A percentile compares a stretch with the other conserved stretches of the same genome.
These are phyloP conservation scores for Ocimum tenuiflorum DNA, from an alignment of 257 asterid genomes.

Conservation along the genomic window DNA sequence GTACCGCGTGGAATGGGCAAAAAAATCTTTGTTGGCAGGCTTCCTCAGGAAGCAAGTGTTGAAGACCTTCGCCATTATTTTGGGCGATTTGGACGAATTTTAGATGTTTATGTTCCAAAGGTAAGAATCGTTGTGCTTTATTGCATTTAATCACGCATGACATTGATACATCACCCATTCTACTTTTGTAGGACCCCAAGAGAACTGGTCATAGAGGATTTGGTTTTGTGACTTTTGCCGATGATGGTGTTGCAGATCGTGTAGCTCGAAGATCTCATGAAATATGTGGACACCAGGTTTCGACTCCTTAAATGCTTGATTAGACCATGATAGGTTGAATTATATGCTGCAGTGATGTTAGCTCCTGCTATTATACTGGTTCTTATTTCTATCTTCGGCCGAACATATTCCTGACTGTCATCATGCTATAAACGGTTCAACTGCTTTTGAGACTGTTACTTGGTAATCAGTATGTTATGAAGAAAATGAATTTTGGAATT, in stretches of 20 bases:
- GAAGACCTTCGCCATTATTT: conserved; percentile 96
- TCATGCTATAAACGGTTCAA: not conserved
- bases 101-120: conserved; percentile 96
- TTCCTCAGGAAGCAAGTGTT: conserved; percentile 92
- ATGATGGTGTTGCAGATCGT: conserved; percentile 98
- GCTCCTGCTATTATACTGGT: not conserved
- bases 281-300: conserved; percentile 96
- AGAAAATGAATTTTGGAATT: not conserved
- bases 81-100: conserved; percentile 89
- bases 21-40: conserved; percentile 95
- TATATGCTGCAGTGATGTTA: not conserved
- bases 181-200: conserved; percentile 76
- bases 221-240: conserved; percentile 95
- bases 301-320: conserved; percentile 3
- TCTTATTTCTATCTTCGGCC: not conserved
- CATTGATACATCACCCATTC: conserved; percentile 6
- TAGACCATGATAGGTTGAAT: not conserved
- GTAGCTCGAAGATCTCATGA: conserved; percentile 95
- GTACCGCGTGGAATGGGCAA: conserved; percentile 85
- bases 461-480: not conserved
- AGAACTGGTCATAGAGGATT: conserved; percentile 96
- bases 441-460: not conserved
- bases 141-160: not conserved
- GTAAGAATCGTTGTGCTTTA: conserved; percentile 31
- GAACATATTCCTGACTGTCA: not conserved